Conservation (phyloP, 2,329 filamentous ascomycete species). For the Colletotrichum costaricense region DNA sequence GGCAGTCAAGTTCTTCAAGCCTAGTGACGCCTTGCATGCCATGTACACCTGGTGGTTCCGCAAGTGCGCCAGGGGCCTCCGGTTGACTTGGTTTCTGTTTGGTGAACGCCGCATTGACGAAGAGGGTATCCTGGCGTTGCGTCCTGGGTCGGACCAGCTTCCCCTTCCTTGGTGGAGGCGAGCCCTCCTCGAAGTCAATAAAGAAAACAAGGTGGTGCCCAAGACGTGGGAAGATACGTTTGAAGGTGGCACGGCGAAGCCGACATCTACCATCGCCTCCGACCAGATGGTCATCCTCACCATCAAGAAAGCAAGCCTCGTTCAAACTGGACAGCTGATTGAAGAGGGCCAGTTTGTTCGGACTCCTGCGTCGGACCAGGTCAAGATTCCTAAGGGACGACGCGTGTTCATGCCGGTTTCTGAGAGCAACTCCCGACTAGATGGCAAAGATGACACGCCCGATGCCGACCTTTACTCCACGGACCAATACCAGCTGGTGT, state of each 20-base stretch:
- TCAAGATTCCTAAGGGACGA: slow-evolving; percentile 88
- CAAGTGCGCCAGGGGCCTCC: slow-evolving; percentile 80
- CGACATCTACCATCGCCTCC: slow-evolving; percentile 47
- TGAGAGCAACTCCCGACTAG: slow-evolving; percentile 72
- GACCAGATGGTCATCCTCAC: slow-evolving; percentile 51
- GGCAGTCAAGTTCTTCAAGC: slow-evolving; percentile 84
- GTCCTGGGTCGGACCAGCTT: slow-evolving; percentile 44
- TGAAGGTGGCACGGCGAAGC: slow-evolving; percentile 58
- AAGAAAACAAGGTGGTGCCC: slow-evolving; percentile 55
- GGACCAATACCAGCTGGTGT: slow-evolving; percentile 76
- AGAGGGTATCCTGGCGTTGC: slow-evolving; percentile 74
- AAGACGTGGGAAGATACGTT: slow-evolving; percentile 70
- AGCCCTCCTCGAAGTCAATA: slow-evolving; percentile 59
- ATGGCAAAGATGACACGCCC: slow-evolving; percentile 69
- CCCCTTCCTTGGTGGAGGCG: slow-evolving; percentile 52
- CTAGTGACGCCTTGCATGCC: slow-evolving; percentile 82
- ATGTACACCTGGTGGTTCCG: slow-evolving; percentile 98
- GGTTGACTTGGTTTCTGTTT: slow-evolving; percentile 93
- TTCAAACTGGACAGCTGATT: slow-evolving; percentile 65
- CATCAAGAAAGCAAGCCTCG: slow-evolving; percentile 56
- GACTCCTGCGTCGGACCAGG: slow-evolving; percentile 94
- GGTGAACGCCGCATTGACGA: slow-evolving; percentile 85
- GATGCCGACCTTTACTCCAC: slow-evolving; percentile 65
- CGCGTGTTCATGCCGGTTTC: slow-evolving; percentile 83
- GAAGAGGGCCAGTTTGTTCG: slow-evolving; percentile 86